These are phyloP conservation scores for Ceratocystis eucalypticola DNA, from an alignment of 2,329 filamentous ascomycete species.

Conservation along the genomic window DNA sequence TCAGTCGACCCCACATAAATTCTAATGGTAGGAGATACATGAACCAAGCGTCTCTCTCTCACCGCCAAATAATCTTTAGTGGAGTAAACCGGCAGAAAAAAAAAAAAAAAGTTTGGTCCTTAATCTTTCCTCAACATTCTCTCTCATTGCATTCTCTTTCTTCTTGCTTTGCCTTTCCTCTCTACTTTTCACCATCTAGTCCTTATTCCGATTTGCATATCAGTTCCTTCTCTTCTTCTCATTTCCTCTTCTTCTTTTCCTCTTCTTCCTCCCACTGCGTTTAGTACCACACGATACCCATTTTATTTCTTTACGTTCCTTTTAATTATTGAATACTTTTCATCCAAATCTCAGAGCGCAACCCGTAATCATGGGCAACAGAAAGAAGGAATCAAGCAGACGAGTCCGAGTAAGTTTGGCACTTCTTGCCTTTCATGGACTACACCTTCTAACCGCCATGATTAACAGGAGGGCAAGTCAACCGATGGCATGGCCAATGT, in stretches of 20 bases:
- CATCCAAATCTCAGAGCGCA: constrained; percentile 7
- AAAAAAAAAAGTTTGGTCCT: constrained; percentile 23
- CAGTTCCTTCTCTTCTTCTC: background rate
- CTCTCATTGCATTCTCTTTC: constrained; percentile 1
- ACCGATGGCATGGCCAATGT: constrained; percentile 85
- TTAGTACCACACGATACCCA: background rate
- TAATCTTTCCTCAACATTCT: constrained; percentile 8
- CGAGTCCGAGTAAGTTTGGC: constrained; percentile 43
- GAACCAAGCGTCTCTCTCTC: constrained; percentile 1
- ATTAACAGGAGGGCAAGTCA: constrained; percentile 53
- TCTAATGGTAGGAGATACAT: background rate
- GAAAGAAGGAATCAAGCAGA: constrained; percentile 80
- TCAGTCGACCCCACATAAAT: background rate
- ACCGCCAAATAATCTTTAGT: constrained; percentile 16
- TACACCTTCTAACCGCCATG: background rate
- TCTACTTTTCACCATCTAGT: constrained; percentile 7
- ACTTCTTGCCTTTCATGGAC: background rate
- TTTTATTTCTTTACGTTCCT: constrained; percentile 19
- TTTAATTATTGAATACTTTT: constrained; percentile 18
- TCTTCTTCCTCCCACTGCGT: background rate
- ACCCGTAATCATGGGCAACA: constrained; percentile 56
- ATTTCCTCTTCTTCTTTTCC: background rate
- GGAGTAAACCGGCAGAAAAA: constrained; percentile 25
- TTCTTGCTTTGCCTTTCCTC: background rate
- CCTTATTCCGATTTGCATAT: background rate